Evolutionary conservation across 805 yeast genomes (phyloP).

Genomic region (Saturnispora quitensis): DNA sequence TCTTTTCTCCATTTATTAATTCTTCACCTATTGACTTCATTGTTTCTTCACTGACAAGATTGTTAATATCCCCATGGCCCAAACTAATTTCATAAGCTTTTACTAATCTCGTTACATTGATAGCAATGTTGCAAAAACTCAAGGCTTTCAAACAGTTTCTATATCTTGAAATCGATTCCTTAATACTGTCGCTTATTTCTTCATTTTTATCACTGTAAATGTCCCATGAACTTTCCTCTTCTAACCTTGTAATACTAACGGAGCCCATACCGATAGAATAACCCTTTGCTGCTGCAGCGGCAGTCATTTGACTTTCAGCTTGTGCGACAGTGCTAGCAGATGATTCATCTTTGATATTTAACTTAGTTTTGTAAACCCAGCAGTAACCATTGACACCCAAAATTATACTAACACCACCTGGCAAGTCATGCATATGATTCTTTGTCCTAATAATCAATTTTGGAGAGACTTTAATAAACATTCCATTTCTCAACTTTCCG

Average conservation of each 20-base stretch:
- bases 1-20: conserved; percentile 59
- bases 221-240: conserved; percentile 85
- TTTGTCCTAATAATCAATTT: conserved; percentile 77
- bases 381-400: conserved; percentile 92
- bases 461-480: conserved; percentile 71
- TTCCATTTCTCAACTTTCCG: conserved; percentile 91
- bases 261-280: conserved; percentile 52
- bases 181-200: conserved; percentile 46
- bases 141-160: conserved; percentile 75
- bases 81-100: conserved; percentile 86
- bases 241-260: conserved; percentile 72
- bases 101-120: conserved; percentile 70
- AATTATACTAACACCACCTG: conserved; percentile 87
- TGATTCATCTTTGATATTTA: conserved; percentile 9
- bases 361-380: conserved; percentile 73
- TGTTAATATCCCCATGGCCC: conserved; percentile 63
- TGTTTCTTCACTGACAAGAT: conserved; percentile 58
- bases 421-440: conserved; percentile 79
- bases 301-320: conserved; percentile 32
- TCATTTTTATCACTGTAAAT: conserved; percentile 89
- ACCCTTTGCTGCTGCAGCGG: conserved; percentile 19
- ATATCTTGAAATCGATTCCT: conserved; percentile 76
- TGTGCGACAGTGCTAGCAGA: conserved; percentile 9
- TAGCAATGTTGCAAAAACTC: conserved; percentile 77
- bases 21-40: conserved; percentile 70